Percentiles rank a stretch among this genome's conserved stretches.
Conservation (phyloP, 2,329 filamentous ascomycete species). For the Myriangium duriaei region DNA sequence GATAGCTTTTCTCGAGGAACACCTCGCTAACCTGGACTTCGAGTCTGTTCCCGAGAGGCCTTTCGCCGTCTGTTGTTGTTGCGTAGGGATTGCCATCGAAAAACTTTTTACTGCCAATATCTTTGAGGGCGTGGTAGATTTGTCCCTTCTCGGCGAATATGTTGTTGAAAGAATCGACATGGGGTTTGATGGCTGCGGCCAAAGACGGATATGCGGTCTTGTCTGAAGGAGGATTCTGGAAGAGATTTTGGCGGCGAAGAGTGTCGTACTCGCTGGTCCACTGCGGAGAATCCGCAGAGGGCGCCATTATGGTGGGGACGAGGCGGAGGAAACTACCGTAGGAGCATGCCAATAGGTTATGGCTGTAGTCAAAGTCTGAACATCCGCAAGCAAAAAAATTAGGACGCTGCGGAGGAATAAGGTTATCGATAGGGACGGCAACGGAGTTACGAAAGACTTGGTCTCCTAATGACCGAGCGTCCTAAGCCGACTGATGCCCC, state of each 20-base stretch:
- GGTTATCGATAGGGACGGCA: slow-evolving; percentile 9
- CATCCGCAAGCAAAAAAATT: slow-evolving; percentile 1
- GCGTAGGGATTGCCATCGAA: slow-evolving; percentile 57
- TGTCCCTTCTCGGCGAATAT: slow-evolving; percentile 65
- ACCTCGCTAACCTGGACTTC: slow-evolving; percentile 69
- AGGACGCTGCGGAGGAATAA: slow-evolving; percentile 1
- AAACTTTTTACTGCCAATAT: slow-evolving; percentile 82
- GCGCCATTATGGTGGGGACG: slow-evolving; percentile 18
- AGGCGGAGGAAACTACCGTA: background rate
- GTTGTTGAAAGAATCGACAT: slow-evolving; percentile 91
- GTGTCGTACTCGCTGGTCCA: slow-evolving; percentile 86
- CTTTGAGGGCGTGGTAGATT: slow-evolving; percentile 62
- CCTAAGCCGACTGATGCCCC: no score
- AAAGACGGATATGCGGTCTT: slow-evolving; percentile 78
- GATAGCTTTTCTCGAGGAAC: slow-evolving; percentile 65
- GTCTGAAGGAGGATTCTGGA: slow-evolving; percentile 77
- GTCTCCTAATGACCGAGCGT: no score
- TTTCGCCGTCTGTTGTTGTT: slow-evolving; percentile 41
- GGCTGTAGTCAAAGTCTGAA: background rate
- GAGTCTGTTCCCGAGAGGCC: slow-evolving; percentile 51
- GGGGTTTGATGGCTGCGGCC: slow-evolving; percentile 73
- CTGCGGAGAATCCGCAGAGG: slow-evolving; percentile 44
- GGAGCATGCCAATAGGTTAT: background rate
- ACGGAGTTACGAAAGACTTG: no score
- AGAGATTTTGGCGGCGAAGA: slow-evolving; percentile 73